These are phyloP conservation scores for Vinca minor DNA, from an alignment of 257 asterid species.

Conservation along the genomic window DNA sequence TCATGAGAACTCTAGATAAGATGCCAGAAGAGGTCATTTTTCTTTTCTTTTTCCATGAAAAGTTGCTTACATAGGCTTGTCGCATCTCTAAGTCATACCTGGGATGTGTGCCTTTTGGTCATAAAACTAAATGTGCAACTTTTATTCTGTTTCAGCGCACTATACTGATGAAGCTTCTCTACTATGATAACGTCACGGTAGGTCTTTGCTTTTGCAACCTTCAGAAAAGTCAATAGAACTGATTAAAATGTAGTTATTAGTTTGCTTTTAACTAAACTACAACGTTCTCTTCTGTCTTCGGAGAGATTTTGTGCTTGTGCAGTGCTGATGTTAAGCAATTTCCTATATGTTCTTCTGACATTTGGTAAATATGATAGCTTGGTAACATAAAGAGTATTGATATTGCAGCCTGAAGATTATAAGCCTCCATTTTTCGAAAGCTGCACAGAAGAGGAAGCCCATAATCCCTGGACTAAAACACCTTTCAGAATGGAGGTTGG, in stretches of 20 bases:
- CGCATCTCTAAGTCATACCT: background rate
- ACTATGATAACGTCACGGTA: constrained; percentile 85
- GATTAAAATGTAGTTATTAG: background rate
- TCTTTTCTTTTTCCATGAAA: too few species aligned
- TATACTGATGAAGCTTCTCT: constrained; percentile 87
- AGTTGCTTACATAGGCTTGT: background rate
- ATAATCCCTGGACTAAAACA: constrained; percentile 66
- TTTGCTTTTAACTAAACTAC: background rate
- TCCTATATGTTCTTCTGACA: background rate
- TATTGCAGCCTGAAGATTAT: constrained; percentile 84
- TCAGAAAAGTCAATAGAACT: background rate
- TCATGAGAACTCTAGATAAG: constrained; percentile 93
- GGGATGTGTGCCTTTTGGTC: background rate
- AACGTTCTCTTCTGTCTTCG: background rate
- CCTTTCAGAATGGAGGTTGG: constrained; percentile 92
- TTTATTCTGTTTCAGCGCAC: constrained; percentile 60
- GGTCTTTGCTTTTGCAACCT: constrained; percentile 14
- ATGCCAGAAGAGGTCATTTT: constrained; percentile 91
- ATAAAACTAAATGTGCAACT: constrained; percentile 14
- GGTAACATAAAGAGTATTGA: constrained; percentile 10
- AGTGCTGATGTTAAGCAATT: background rate
- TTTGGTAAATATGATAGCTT: background rate
- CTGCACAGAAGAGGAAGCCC: constrained; percentile 76
- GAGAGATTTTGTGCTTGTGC: background rate
- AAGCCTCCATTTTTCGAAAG: constrained; percentile 93